phyloP scores from a whole-genome alignment of 352 stramenopile genomes.

The Pythium grandisporangium region DNA sequence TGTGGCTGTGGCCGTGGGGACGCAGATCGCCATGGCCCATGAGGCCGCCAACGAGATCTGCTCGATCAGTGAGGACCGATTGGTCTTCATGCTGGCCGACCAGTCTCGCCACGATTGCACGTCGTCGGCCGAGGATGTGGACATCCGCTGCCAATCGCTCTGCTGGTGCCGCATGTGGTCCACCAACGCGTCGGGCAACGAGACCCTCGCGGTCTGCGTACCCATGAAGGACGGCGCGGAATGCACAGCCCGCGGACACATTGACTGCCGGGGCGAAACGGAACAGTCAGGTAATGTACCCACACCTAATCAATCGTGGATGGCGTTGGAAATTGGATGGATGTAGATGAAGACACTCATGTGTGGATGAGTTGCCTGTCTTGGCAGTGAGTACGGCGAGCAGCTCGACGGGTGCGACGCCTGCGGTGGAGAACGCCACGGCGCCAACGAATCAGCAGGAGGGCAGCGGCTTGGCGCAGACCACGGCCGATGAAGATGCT shows the following conservation, averaged over 20 bases:
- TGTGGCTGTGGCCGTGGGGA: too few species aligned
- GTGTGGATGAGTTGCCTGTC: too few species aligned
- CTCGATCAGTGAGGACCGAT: constrained; percentile 1
- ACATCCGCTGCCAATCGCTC: constrained; percentile 3
- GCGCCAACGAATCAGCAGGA: too few species aligned
- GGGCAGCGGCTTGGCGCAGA: too few species aligned
- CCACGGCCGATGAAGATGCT: constrained; percentile 2
- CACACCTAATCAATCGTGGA: too few species aligned
- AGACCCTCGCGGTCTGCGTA: constrained; percentile 9
- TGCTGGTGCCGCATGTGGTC: constrained; percentile 13
- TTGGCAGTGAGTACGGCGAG: too few species aligned
- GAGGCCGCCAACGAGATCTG: constrained; percentile 10
- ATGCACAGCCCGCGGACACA: constrained; percentile 1
- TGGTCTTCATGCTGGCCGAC: constrained; percentile 18
- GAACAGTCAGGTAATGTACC: too few species aligned
- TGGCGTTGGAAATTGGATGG: too few species aligned
- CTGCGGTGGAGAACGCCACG: too few species aligned
- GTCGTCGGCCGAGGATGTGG: neutral
- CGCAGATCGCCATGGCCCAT: too few species aligned
- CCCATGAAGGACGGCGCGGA: neutral
- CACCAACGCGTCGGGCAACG: neutral
- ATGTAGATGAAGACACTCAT: too few species aligned
- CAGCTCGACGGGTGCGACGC: too few species aligned
- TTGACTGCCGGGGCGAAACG: constrained; percentile 6
- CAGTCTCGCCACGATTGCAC: constrained; percentile 3